phyloP scores from a whole-genome alignment of 208 protist species.

The Vickermania ingenoplastis region DNA sequence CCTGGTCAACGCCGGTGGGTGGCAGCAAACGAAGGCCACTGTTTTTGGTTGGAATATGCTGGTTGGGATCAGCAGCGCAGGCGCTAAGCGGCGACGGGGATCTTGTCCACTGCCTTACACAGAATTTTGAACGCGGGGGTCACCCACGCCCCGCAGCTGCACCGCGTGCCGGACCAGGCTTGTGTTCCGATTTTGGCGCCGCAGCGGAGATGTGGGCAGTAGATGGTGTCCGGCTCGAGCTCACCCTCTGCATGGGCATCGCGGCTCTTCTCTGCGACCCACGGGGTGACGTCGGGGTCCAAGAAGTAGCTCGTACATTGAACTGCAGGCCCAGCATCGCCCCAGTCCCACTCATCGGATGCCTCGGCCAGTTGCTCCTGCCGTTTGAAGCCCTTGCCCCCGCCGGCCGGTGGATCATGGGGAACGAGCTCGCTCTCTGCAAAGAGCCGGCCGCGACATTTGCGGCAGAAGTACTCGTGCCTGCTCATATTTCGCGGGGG shows the following conservation, averaged over 20 bases:
- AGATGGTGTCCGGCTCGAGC: constrained; percentile 71
- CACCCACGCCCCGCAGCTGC: constrained; percentile 79
- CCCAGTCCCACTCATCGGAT: too few relatives aligned
- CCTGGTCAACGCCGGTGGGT: too few relatives aligned
- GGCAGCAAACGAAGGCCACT: too few relatives aligned
- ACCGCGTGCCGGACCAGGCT: constrained; percentile 75
- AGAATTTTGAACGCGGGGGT: constrained; percentile 81
- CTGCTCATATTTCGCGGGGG: too few relatives aligned
- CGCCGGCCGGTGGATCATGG: not conserved
- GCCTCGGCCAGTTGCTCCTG: not conserved
- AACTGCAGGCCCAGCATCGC: too few relatives aligned
- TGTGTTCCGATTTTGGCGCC: constrained; percentile 75
- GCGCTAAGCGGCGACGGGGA: too few relatives aligned
- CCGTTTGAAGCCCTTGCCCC: not conserved
- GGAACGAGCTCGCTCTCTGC: not conserved
- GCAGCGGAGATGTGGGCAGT: constrained; percentile 61
- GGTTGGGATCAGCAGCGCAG: too few relatives aligned
- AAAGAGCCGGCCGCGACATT: not conserved
- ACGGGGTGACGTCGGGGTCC: constrained; percentile 56
- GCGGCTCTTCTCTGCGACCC: constrained; percentile 54
- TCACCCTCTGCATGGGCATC: constrained; percentile 24
- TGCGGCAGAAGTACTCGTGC: not conserved
- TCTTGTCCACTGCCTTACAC: constrained; percentile 46
- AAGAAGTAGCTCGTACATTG: constrained; percentile 80
- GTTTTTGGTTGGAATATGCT: too few relatives aligned